phyloP scores from a whole-genome alignment of 495 filamentous ascomycete genomes.

The Podospora conica region DNA sequence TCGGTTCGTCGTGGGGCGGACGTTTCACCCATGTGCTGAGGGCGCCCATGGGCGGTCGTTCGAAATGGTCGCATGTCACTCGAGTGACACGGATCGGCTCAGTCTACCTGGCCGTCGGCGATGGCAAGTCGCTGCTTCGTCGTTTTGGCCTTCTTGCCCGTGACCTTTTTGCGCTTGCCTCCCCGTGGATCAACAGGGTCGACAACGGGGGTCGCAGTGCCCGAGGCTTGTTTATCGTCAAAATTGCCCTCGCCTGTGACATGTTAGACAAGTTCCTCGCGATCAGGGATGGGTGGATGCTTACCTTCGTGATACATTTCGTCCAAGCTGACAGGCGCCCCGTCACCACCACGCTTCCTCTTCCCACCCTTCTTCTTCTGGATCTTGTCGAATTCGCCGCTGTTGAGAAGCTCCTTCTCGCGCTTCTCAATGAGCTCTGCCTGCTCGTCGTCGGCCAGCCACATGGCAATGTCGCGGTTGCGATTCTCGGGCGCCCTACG shows the following conservation, averaged over 20 bases:
- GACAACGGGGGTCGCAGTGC: conserved; percentile 72
- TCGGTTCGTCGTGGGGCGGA: background rate
- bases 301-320: conserved; percentile 98
- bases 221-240: conserved; percentile 80
- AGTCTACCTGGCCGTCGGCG: conserved; percentile 64
- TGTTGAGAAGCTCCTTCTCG: conserved; percentile 71
- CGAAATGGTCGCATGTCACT: background rate
- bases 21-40: background rate
- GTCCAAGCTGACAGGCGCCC: conserved; percentile 66
- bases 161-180: conserved; percentile 44
- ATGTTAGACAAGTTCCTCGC: conserved; percentile 8
- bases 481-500: conserved; percentile 75
- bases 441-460: conserved; percentile 93
- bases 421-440: conserved; percentile 84
- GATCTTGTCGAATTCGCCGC: conserved; percentile 53
- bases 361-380: conserved; percentile 59
- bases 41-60: background rate
- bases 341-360: conserved; percentile 34
- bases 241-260: conserved; percentile 83
- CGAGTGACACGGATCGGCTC: background rate
- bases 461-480: conserved; percentile 93
- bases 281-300: conserved; percentile 19
- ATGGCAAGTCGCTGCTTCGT: conserved; percentile 82
- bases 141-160: conserved; percentile 83
- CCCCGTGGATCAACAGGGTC: conserved; percentile 46